Conservation (phyloP, 495 filamentous ascomycete genomes). For the Penicillium diatomitis region DNA sequence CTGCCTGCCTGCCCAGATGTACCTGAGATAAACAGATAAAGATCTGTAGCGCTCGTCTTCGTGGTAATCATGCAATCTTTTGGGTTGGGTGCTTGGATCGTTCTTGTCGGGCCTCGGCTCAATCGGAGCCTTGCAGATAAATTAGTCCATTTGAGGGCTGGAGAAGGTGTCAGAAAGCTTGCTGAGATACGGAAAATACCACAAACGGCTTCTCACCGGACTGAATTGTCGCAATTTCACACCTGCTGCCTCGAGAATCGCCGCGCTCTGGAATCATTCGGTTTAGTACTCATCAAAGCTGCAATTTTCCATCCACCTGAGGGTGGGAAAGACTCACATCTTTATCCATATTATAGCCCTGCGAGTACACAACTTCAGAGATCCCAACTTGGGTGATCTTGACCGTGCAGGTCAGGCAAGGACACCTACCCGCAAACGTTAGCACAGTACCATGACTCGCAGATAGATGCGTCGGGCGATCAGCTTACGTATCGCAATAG, state of each 20-base stretch:
- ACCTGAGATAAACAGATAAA: too few species aligned
- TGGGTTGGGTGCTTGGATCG: too few species aligned
- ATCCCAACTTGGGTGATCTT: conserved; percentile 97
- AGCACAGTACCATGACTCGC: not conserved
- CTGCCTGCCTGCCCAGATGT: too few species aligned
- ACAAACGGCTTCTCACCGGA: conserved; percentile 46
- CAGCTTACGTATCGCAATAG: conserved; percentile 76
- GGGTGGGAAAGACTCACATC: conserved; percentile 29
- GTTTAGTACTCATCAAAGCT: not conserved
- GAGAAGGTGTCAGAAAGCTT: conserved; percentile 4
- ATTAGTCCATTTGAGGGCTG: conserved; percentile 43
- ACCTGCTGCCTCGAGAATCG: conserved; percentile 64
- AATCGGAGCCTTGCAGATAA: conserved; percentile 24
- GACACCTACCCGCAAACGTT: conserved; percentile 47
- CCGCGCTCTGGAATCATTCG: conserved; percentile 50
- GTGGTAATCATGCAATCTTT: too few species aligned
- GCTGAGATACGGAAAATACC: not conserved
- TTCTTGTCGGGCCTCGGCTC: not conserved
- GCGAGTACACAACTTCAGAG: conserved; percentile 85
- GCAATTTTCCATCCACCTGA: not conserved
- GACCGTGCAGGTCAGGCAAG: conserved; percentile 95
- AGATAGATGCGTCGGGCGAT: too few species aligned
- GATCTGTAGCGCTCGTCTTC: too few species aligned
- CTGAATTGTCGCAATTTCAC: conserved; percentile 73
- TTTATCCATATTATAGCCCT: conserved; percentile 87